Evolutionary conservation across 2,329 filamentous ascomycete species (phyloP), one percentile per base, ranked within the genome.

Genomic region (Trichoderma arundinaceum): DNA sequence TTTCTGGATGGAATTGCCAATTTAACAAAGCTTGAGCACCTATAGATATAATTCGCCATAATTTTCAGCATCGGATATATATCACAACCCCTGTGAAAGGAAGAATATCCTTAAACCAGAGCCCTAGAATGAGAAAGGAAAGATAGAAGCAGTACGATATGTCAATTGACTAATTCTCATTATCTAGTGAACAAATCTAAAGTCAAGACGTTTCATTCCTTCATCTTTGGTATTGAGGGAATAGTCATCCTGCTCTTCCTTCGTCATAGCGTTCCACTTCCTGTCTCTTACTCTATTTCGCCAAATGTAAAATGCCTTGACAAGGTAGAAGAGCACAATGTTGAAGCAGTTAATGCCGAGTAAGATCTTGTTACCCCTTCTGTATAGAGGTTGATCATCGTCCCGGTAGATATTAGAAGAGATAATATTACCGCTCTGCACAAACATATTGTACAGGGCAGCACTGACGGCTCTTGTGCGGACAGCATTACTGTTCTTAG

Each of bases 401-500:
- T 75, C 69, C 13, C 76, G 79, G 70, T 86, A 86, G 0, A 84
- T 71, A 67, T 73, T 52, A 6, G 49, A 60, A 6, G 56, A 66
- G 17, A 76, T 76, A 13, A 80, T 77, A 35, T 69, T 71, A 7
- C 73, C 71, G 1, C 71, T 73, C 77, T 78, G 74, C 5, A 76
- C 73, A 41, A 70, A 74, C 74, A 78, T 78, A 69, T 88, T 88
- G 73, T 88, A 88, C 15, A 86, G 73, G 0, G 84, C 85, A 1
- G 83, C 82, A 0, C 84, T 83, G 1, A 89, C 83, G 0, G 86
- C 85, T 12, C 87, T 76, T 10, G 84, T 87, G 8, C 85, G 79
- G 1, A 88, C 86, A 2, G 82, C 82, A 51, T 86, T 85, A 0
- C 85, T 81, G 69, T 88, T 89, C 52, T 84, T 80, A 1, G 83